A percentile compares a stretch with the other conserved stretches of the same genome.
phyloP scores from a whole-genome alignment of 208 protist genomes.

The Trypanosoma platydactyli region DNA sequence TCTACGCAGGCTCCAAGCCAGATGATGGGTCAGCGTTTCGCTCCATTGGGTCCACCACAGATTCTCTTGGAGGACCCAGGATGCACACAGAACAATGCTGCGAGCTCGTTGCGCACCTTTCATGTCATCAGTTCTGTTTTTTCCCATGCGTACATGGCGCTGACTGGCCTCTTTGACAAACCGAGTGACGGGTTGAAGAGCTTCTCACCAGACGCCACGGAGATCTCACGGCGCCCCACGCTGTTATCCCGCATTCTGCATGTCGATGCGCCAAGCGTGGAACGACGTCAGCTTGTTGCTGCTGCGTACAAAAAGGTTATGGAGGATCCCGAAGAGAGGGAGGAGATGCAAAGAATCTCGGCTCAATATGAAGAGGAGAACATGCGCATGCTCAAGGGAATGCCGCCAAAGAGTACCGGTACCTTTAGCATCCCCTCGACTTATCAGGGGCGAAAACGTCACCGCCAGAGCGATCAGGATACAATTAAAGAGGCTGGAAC shows the following conservation, averaged over 20 bases:
- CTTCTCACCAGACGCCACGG: slow-evolving; percentile 42
- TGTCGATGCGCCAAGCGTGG: slow-evolving; percentile 58
- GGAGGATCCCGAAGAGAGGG: slow-evolving; percentile 24
- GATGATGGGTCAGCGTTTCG: not conserved
- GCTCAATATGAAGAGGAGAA: slow-evolving; percentile 49
- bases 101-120: slow-evolving; percentile 76
- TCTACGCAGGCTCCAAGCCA: slow-evolving; percentile 21
- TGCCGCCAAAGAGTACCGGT: slow-evolving; percentile 1
- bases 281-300: slow-evolving; percentile 52
- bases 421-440: slow-evolving; percentile 12
- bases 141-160: slow-evolving; percentile 61
- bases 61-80: slow-evolving; percentile 70
- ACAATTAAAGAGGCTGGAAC: not conserved
- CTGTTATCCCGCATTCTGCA: slow-evolving; percentile 84
- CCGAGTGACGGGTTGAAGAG: slow-evolving; percentile 2
- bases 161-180: slow-evolving; percentile 49
- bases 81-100: slow-evolving; percentile 77
- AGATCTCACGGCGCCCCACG: slow-evolving; percentile 70
- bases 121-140: slow-evolving; percentile 73
- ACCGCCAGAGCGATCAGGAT: not conserved
- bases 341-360: slow-evolving; percentile 39
- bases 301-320: slow-evolving; percentile 39
- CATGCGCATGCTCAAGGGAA: slow-evolving; percentile 37
- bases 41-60: slow-evolving; percentile 40
- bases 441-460: slow-evolving; percentile 29